These are phyloP conservation scores for Alternaria hordeiaustralica DNA, from an alignment of 2,329 filamentous ascomycete species.

Conservation along the genomic window DNA sequence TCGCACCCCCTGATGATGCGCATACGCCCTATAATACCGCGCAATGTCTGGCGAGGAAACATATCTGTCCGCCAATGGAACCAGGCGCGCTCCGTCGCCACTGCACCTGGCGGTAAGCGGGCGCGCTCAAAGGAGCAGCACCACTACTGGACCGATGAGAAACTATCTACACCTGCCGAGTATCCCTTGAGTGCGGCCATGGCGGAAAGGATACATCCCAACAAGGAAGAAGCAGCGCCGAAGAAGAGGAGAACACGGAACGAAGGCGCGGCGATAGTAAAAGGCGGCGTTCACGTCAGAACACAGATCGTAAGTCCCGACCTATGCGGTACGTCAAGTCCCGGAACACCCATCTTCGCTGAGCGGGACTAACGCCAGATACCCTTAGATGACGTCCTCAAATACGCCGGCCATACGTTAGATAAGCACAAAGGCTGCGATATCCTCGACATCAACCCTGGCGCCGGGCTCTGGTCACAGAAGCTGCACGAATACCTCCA, in stretches of 20 bases:
- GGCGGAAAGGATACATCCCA: slow-evolving; percentile 15
- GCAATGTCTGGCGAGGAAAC: slow-evolving; percentile 5
- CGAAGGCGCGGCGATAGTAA: neutral
- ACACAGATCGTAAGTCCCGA: slow-evolving; percentile 52
- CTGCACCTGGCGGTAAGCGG: neutral
- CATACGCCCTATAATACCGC: slow-evolving; percentile 19
- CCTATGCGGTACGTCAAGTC: slow-evolving; percentile 53
- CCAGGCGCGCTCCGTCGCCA: slow-evolving; percentile 8
- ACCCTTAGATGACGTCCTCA: slow-evolving; percentile 68
- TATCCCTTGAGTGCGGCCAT: slow-evolving; percentile 22
- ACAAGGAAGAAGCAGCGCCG: slow-evolving; percentile 4
- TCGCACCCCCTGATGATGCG: slow-evolving; percentile 24
- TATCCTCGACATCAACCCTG: slow-evolving; percentile 86
- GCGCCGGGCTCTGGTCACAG: slow-evolving; percentile 76
- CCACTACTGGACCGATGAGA: slow-evolving; percentile 20
- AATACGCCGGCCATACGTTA: slow-evolving; percentile 73
- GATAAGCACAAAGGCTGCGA: slow-evolving; percentile 77
- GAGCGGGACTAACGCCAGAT: slow-evolving; percentile 12
- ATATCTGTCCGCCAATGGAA: neutral
- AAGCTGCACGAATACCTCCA: slow-evolving; percentile 76
- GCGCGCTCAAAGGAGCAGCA: slow-evolving; percentile 1
- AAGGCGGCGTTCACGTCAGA: slow-evolving; percentile 20
- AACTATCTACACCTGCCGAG: slow-evolving; percentile 17
- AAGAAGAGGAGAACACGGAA: slow-evolving; percentile 3
- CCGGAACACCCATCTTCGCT: slow-evolving; percentile 8